Evolutionary conservation across 2,329 filamentous ascomycete genomes (phyloP).

Genomic region (Teratosphaeria viscida): DNA sequence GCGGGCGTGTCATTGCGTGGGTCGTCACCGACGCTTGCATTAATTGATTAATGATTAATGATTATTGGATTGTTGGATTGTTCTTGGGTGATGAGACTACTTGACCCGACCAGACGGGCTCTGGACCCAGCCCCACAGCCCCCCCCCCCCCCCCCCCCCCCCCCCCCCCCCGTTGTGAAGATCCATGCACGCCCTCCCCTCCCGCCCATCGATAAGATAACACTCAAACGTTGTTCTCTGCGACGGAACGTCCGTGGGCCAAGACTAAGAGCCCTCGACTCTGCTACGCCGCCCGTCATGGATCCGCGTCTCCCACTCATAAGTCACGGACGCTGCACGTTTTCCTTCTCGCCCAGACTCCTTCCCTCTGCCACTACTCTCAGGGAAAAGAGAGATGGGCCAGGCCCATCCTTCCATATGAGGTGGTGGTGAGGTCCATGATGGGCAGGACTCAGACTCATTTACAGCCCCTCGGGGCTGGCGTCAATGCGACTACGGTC

Average conservation of each 20-base stretch:
- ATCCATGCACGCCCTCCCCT: neutral
- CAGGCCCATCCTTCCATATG: neutral
- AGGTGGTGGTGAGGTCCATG: neutral
- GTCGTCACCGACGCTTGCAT: neutral
- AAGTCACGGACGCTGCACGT: neutral
- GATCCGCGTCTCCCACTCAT: neutral
- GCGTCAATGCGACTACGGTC: slow-evolving; percentile 1
- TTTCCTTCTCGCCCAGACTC: neutral
- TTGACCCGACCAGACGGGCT: neutral
- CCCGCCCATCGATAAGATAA: neutral
- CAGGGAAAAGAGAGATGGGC: neutral
- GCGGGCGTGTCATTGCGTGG: neutral
- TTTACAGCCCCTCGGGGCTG: neutral
- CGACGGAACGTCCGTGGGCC: too few relatives aligned
- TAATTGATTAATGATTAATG: too few relatives aligned
- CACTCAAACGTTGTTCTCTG: neutral
- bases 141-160: too few relatives aligned
- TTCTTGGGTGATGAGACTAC: neutral
- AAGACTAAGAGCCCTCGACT: neutral
- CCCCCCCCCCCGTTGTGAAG: neutral
- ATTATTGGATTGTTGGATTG: too few relatives aligned
- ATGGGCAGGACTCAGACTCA: slow-evolving; percentile 4
- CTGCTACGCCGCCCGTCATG: neutral
- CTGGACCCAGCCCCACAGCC: neutral
- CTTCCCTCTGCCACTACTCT: neutral